phyloP scores from a whole-genome alignment of 2,329 filamentous ascomycete species.

The Diaporthe humulicola region DNA sequence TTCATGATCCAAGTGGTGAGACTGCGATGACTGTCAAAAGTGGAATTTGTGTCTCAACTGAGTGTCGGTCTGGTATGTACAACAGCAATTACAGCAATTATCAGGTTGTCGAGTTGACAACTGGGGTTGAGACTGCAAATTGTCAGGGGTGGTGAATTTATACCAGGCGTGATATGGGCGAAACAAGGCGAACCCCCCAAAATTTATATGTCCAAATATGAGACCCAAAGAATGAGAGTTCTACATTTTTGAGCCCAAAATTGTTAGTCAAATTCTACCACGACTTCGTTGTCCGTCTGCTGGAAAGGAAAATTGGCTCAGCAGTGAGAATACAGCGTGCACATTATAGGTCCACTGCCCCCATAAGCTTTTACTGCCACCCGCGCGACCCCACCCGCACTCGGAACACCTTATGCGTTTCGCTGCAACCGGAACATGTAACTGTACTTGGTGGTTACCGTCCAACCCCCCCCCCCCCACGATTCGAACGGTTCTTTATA shows the following conservation, averaged over 20 bases:
- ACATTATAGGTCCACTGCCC: not conserved
- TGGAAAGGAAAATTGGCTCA: not conserved
- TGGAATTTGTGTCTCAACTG: not conserved
- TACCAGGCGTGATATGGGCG: not conserved
- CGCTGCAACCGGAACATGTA: slow-evolving; percentile 14
- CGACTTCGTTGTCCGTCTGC: too few species aligned
- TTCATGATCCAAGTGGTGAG: not conserved
- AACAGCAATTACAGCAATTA: not conserved
- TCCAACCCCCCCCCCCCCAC: not conserved
- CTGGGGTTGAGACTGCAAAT: not conserved
- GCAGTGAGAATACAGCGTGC: not conserved
- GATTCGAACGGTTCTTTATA: not conserved
- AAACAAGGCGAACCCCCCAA: not conserved
- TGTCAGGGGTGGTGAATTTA: not conserved
- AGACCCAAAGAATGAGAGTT: too few species aligned
- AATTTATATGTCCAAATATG: not conserved
- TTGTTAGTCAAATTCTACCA: too few species aligned
- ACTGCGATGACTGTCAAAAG: not conserved
- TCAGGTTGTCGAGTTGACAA: not conserved
- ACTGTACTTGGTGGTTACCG: not conserved
- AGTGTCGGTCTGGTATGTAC: not conserved
- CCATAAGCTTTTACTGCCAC: slow-evolving; percentile 10
- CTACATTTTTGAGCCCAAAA: too few species aligned
- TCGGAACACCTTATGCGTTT: not conserved
- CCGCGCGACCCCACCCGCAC: slow-evolving; percentile 4